These are phyloP conservation scores for Petunia secreta DNA, from an alignment of 257 asterid species.

Conservation along the genomic window DNA sequence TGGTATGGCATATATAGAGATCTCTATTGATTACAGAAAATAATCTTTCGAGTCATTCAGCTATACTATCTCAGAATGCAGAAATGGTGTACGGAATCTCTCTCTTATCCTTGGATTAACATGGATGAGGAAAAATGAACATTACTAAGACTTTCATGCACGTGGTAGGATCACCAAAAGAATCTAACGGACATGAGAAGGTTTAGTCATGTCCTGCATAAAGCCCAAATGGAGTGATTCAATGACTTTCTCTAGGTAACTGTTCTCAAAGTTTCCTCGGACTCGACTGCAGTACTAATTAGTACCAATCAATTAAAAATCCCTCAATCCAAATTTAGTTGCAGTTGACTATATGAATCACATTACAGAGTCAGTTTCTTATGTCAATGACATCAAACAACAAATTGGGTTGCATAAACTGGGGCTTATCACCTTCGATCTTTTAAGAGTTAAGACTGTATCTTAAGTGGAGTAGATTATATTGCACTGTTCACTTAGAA, in stretches of 20 bases:
- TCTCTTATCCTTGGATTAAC: neutral
- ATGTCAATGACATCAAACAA: constrained; percentile 7
- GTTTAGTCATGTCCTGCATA: neutral
- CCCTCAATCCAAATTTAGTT: neutral
- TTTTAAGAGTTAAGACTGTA: neutral
- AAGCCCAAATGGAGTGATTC: neutral
- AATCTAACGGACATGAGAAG: neutral
- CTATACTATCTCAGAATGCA: neutral
- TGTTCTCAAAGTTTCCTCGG: neutral
- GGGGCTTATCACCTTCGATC: neutral
- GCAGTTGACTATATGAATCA: neutral
- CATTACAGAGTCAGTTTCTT: neutral
- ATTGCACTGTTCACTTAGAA: neutral
- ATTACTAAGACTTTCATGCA: neutral
- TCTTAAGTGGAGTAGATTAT: neutral
- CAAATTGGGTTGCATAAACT: neutral
- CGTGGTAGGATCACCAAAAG: neutral
- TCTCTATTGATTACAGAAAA: neutral
- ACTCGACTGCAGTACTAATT: neutral
- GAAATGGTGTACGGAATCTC: neutral
- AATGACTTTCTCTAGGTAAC: too few species aligned
- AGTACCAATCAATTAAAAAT: neutral
- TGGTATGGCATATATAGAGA: neutral
- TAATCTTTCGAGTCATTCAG: neutral
- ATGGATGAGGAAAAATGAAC: constrained; percentile 1